phyloP scores from a whole-genome alignment of 192 early-diverging fungal genomes.

The Pecoramyces ruminantium region DNA sequence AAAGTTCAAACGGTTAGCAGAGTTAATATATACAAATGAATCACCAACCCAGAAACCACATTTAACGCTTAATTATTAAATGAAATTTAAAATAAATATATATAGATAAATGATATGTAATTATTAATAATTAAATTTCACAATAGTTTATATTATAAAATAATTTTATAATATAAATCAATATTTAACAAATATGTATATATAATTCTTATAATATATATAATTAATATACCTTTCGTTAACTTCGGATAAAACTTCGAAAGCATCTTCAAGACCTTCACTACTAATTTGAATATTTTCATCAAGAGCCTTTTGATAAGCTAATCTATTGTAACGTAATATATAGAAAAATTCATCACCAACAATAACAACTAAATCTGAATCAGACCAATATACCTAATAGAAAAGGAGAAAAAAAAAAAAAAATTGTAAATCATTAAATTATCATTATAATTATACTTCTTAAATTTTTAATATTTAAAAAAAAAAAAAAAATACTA shows the following conservation, averaged over 20 bases:
- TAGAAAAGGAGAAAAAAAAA: background rate
- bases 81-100: background rate
- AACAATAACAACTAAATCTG: slow-evolving; percentile 76
- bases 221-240: slow-evolving; percentile 44
- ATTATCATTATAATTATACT: too few relatives aligned
- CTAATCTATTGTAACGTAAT: slow-evolving; percentile 74
- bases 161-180: too few relatives aligned
- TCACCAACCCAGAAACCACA: slow-evolving; percentile 97
- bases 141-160: too few relatives aligned
- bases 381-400: slow-evolving; percentile 86
- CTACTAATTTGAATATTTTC: slow-evolving; percentile 47
- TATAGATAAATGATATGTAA: background rate
- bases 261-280: slow-evolving; percentile 89
- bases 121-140: too few relatives aligned
- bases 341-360: slow-evolving; percentile 90
- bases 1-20: slow-evolving; percentile 82
- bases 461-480: too few relatives aligned
- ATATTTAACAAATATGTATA: too few relatives aligned
- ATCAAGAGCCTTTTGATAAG: slow-evolving; percentile 56
- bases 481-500: background rate
- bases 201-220: too few relatives aligned
- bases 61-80: slow-evolving; percentile 43
- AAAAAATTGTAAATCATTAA: too few relatives aligned
- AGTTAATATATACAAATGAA: slow-evolving; percentile 94
- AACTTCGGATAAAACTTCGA: slow-evolving; percentile 90